Conservation (phyloP, 2,329 filamentous ascomycete species). For the Exophiala dermatitidis region DNA sequence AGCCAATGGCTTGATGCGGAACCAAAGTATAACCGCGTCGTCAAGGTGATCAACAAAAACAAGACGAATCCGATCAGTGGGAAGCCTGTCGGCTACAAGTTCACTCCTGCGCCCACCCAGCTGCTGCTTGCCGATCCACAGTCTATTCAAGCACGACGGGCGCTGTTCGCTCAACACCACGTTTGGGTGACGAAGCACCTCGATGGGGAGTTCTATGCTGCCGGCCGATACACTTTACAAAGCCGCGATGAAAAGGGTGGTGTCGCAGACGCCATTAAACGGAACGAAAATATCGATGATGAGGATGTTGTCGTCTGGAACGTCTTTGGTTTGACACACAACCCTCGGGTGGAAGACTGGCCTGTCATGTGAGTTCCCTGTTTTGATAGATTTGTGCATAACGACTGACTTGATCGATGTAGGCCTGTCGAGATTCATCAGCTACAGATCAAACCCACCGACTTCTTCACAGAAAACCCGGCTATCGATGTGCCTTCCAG, state of each 20-base stretch:
- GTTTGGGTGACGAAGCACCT: slow-evolving; percentile 32
- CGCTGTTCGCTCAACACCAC: neutral
- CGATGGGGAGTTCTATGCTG: slow-evolving; percentile 46
- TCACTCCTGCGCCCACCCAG: neutral
- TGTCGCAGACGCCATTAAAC: slow-evolving; percentile 38
- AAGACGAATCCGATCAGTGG: neutral
- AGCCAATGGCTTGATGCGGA: neutral
- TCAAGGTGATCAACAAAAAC: neutral
- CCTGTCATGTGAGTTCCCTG: slow-evolving; percentile 41
- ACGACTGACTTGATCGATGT: neutral
- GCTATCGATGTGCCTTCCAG: slow-evolving; percentile 47
- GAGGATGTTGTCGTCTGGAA: slow-evolving; percentile 47
- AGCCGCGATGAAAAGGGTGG: slow-evolving; percentile 39
- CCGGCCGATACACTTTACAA: slow-evolving; percentile 44
- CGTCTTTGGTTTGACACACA: slow-evolving; percentile 47
- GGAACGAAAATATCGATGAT: slow-evolving; percentile 39
- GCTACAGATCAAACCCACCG: slow-evolving; percentile 43
- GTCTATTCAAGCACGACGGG: neutral
- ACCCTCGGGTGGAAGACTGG: slow-evolving; percentile 47
- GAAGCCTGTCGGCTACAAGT: neutral
- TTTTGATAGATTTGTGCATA: no score
- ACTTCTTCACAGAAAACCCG: slow-evolving; percentile 50
- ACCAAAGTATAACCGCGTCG: neutral
- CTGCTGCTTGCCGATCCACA: neutral
- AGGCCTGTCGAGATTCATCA: slow-evolving; percentile 43